Base-by-base conservation (phyloP, 1,284 basidiomycete species). In the Ceraceosorus guamensis region DNA sequence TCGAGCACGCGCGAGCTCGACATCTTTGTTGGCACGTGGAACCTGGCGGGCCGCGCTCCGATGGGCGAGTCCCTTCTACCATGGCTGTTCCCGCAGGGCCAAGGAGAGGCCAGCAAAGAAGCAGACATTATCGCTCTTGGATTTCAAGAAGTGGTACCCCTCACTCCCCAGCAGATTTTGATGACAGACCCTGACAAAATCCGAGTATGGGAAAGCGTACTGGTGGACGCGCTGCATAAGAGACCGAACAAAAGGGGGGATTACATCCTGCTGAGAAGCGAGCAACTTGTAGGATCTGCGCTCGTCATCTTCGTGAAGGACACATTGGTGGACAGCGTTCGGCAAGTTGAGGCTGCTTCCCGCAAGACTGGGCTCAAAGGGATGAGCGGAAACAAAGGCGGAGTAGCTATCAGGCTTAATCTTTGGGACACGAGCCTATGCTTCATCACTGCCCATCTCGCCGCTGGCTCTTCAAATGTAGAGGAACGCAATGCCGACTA, bases 281-380 rank as follows among this genome's bases (percentile, higher is more conserved):
- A 95, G 75, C 91, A 95, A 82, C 83, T 97, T 41, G 95, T 98
- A 57, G 95, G 95, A 52, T 95, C 92, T 1, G 91, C 91, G 2
- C 80, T 98, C 50, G 81, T 98, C 52, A 81, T 98, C 4, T 79
- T 96, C 35, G 87, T 91, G 50, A 89, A 88, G 77, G 79, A 84
- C 14, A 83, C 85, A 49, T 73, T 97, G 46, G 84, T 87, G 1
- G 80, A 83, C 18, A 82, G 87, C 35, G 88, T 98, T 51, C 84
- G 90, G 47, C 87, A 88, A 59, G 90, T 98, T 6, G 95, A 98
- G 78, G 91, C 86, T 3, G 82, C 91, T 4, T 87, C 87, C 33
- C 86, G 90, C 67, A 99, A 98, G 89, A 98, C 95, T 4, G 95
- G 95, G 18, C 80, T 98, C 41, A 85, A 90, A 55, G 95, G 95